phyloP scores from a whole-genome alignment of 495 filamentous ascomycete genomes.

The Glutinoglossum americanum region DNA sequence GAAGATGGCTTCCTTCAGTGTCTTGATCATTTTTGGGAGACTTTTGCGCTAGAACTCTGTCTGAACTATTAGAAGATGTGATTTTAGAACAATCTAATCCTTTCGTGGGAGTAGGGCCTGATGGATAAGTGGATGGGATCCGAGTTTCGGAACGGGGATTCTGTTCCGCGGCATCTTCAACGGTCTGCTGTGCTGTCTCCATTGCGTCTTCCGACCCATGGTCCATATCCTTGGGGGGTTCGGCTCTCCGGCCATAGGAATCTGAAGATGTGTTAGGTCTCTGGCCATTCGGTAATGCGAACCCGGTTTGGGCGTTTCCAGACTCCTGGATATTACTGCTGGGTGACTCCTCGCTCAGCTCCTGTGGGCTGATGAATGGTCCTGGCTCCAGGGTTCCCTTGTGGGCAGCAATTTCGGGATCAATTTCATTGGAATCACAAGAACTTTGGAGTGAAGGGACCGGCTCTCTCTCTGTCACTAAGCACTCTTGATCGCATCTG shows the following conservation, averaged over 20 bases:
- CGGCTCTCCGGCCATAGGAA: not conserved
- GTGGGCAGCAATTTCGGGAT: not conserved
- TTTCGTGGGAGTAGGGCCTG: not conserved
- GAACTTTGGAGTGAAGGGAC: not conserved
- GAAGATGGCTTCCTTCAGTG: not conserved
- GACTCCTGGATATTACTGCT: not conserved
- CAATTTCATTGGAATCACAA: not conserved
- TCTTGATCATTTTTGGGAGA: not conserved
- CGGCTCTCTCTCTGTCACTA: not conserved
- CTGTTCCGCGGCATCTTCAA: not conserved
- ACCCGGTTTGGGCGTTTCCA: not conserved
- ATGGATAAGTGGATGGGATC: not conserved
- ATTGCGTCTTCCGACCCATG: not conserved
- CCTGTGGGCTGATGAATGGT: not conserved
- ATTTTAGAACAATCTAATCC: not conserved
- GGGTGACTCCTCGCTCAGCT: not conserved
- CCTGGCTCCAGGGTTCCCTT: no score
- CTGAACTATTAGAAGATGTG: not conserved
- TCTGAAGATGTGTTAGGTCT: not conserved
- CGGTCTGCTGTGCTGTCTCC: not conserved
- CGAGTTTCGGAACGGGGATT: not conserved
- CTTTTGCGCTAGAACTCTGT: not conserved
- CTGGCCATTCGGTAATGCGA: not conserved
- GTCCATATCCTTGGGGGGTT: not conserved
- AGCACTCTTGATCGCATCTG: not conserved